Evolutionary conservation across 768 basidiomycete species (phyloP), one percentile per base, ranked within the genome.

Genomic region (Grammothele lineata): DNA sequence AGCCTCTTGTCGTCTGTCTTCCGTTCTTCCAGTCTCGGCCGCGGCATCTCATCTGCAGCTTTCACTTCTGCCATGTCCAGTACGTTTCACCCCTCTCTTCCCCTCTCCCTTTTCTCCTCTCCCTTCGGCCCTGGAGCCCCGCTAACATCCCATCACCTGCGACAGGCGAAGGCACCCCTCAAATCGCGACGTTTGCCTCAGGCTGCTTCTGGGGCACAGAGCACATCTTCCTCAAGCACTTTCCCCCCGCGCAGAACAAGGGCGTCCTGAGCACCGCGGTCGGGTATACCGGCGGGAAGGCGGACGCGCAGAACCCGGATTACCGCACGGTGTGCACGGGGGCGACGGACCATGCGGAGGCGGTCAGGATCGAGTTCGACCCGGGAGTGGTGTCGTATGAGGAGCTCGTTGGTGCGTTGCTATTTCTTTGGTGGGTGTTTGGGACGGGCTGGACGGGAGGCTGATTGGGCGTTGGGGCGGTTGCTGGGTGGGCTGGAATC

Each of bases 181-280:
- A 75, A 54, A 53, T 74, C 40, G 76, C 77, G 4, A 77, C 67
- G 2, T 78, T 77, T 44, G 77, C 79, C 5, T 69, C 74, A 8
- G 86, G 88, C 18, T 90, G 88, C 60, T 91, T 91, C 66, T 90
- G 88, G 89, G 89, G 88, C 15, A 83, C 85, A 17, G 85, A 92
- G 56, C 87, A 91, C 58, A 87, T 90, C 62, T 91, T 89, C 63
- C 59, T 87, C 44, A 87, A 88, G 66, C 75, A 88, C 55, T 89
- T 80, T 67, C 84, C 85, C 0, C 81, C 82, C 19, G 60, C 76
- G 4, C 66, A 85, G 62, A 76, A 79, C 61, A 88, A 85, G 66
- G 87, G 88, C 10, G 84, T 91, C 41, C 56, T 89, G 37, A 80
- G 78, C 58, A 87, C 85, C 1, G 61, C 76, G 14, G 90, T 92